Conservation (phyloP, 2,329 filamentous ascomycete species). For the Colletotrichum sp. region DNA sequence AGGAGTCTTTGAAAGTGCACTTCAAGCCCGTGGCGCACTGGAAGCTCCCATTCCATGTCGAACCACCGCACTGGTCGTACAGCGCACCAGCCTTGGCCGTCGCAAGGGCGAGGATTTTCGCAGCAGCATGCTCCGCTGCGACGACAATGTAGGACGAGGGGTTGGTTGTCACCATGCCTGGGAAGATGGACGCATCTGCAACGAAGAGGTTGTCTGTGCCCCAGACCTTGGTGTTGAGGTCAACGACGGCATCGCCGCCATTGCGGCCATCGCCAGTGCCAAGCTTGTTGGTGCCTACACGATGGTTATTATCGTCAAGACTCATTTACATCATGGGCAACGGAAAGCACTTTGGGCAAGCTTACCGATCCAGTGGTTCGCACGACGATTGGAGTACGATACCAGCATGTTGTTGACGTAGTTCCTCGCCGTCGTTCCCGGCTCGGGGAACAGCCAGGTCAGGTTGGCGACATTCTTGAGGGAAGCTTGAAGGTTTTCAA, state of each 20-base stretch:
- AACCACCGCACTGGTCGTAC: conserved; percentile 26
- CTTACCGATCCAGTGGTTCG: conserved; percentile 56
- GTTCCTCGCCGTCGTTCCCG: conserved; percentile 55
- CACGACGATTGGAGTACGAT: conserved; percentile 43
- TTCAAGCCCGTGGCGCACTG: conserved; percentile 21
- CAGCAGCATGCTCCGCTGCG: conserved; percentile 64
- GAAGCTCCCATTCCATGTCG: conserved; percentile 26
- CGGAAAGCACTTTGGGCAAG: background rate
- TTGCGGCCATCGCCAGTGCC: conserved; percentile 60
- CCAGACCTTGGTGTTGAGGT: conserved; percentile 67
- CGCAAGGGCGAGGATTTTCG: conserved; percentile 22
- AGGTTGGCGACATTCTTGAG: conserved; percentile 59
- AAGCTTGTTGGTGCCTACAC: conserved; percentile 61
- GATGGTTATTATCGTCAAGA: background rate
- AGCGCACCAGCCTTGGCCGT: background rate
- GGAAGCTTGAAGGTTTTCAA: conserved; percentile 63
- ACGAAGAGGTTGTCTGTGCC: conserved; percentile 73
- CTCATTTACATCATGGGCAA: rapidly evolving
- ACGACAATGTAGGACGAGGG: conserved; percentile 70
- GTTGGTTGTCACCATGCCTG: conserved; percentile 72
- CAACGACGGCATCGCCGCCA: conserved; percentile 65
- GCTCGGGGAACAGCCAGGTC: conserved; percentile 59
- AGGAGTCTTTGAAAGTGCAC: conserved; percentile 23
- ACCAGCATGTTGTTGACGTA: conserved; percentile 58
- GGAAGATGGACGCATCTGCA: conserved; percentile 72